These are phyloP conservation scores for Eucalyptus cloeziana DNA, from an alignment of 345 rosid genomes.

Conservation along the genomic window DNA sequence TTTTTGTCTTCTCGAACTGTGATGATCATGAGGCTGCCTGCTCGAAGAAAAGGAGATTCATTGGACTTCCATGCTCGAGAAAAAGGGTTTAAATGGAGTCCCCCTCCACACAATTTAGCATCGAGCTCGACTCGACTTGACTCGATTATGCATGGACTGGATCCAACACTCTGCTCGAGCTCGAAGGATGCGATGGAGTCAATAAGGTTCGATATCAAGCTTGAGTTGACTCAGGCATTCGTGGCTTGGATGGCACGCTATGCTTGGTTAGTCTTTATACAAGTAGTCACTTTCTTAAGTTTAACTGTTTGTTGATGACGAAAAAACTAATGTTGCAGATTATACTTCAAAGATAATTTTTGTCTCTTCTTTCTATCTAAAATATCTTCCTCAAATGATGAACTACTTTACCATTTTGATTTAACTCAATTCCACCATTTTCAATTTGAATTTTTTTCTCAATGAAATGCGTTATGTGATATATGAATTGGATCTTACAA, in stretches of 20 bases:
- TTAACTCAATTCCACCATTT: not conserved
- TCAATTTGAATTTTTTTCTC: not conserved
- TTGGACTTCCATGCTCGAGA: not conserved
- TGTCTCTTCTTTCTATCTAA: not conserved
- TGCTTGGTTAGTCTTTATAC: not conserved
- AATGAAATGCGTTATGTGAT: not conserved
- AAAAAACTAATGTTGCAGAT: not conserved
- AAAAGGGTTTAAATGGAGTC: not conserved
- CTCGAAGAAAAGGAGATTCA: not conserved
- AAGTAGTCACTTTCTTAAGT: not conserved
- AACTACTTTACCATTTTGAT: not conserved
- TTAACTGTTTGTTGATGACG: not conserved
- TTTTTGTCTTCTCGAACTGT: not conserved
- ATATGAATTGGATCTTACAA: not conserved
- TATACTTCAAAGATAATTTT: not conserved
- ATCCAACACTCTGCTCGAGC: not conserved
- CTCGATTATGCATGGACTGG: not conserved
- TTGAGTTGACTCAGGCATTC: not conserved
- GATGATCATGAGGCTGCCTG: not conserved
- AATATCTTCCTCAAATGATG: not conserved
- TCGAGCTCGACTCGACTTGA: not conserved
- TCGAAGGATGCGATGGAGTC: not conserved
- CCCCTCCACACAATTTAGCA: not conserved
- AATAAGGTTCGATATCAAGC: not conserved
- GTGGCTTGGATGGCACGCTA: not conserved